Conservation (phyloP, 2,329 filamentous ascomycete species). For the Claviceps sorghi region DNA sequence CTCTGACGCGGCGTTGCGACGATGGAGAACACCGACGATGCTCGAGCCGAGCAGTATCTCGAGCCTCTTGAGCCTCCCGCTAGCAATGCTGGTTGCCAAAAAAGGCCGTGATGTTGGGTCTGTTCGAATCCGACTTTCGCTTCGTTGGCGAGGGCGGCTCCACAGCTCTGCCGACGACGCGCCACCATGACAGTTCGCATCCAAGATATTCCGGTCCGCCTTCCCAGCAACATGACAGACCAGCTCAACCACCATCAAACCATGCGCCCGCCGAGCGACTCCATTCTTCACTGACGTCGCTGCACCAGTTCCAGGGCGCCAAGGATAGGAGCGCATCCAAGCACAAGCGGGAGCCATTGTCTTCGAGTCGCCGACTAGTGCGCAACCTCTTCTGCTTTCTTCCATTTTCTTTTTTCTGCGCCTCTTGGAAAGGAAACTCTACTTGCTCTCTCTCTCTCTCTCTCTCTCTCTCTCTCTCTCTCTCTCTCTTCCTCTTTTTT, state of each 20-base stretch:
- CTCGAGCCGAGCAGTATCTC: too few species aligned
- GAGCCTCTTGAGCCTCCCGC: too few species aligned
- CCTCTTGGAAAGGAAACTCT: not conserved
- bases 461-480: not conserved
- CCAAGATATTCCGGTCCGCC: not conserved
- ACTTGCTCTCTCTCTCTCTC: not conserved
- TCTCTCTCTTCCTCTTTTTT: not conserved
- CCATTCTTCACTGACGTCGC: not conserved
- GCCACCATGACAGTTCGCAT: not conserved
- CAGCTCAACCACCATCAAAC: not conserved
- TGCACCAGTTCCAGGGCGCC: not conserved
- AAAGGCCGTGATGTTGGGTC: too few species aligned
- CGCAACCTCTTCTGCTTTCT: not conserved
- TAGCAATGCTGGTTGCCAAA: too few species aligned
- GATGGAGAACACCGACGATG: too few species aligned
- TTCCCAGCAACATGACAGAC: not conserved
- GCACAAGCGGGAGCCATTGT: not conserved
- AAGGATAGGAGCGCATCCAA: not conserved
- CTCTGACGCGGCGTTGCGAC: too few species aligned
- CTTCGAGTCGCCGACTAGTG: not conserved
- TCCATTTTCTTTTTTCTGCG: not conserved
- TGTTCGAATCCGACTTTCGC: not conserved
- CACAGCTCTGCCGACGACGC: not conserved
- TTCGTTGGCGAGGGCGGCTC: not conserved
- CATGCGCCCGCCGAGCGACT: not conserved